Evolutionary conservation across 2,329 filamentous ascomycete genomes (phyloP).

Genomic region (Fusarium decemcellulare): DNA sequence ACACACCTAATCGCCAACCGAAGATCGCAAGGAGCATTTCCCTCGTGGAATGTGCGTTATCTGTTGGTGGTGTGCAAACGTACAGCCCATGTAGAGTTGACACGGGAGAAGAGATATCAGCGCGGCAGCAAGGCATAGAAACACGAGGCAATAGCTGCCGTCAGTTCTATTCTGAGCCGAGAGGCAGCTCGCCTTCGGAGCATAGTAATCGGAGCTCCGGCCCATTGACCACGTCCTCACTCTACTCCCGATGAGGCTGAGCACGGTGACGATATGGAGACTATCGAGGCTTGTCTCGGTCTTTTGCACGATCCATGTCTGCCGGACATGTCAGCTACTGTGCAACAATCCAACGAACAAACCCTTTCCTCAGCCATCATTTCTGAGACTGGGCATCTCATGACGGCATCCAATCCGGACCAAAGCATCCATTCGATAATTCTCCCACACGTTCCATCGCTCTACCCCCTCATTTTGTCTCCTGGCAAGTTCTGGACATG

Average conservation of each 20-base stretch:
- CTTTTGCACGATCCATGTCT: constrained; percentile 21
- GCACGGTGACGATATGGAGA: constrained; percentile 2
- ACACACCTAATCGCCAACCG: constrained; percentile 28
- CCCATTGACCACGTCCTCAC: neutral
- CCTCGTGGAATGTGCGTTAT: constrained; percentile 37
- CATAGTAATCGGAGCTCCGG: neutral
- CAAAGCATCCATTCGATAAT: constrained; percentile 18
- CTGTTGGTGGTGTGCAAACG: constrained; percentile 19
- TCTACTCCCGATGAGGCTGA: constrained; percentile 11
- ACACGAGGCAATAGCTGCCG: neutral
- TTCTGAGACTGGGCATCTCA: constrained; percentile 24
- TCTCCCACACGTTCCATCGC: constrained; percentile 11
- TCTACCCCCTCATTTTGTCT: constrained; percentile 1
- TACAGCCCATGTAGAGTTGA: constrained; percentile 4
- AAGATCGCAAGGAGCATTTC: constrained; percentile 36
- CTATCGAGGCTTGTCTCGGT: constrained; percentile 23
- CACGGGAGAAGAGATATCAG: neutral
- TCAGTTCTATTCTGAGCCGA: neutral
- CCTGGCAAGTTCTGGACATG: constrained; percentile 5
- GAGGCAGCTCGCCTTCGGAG: neutral
- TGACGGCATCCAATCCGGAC: constrained; percentile 26
- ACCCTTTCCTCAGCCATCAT: constrained; percentile 35
- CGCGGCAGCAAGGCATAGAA: neutral
- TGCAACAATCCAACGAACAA: constrained; percentile 22
- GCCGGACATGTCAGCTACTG: constrained; percentile 20